Conservation (phyloP, 2,329 filamentous ascomycete genomes). For the Corniculantispora saksenae region DNA sequence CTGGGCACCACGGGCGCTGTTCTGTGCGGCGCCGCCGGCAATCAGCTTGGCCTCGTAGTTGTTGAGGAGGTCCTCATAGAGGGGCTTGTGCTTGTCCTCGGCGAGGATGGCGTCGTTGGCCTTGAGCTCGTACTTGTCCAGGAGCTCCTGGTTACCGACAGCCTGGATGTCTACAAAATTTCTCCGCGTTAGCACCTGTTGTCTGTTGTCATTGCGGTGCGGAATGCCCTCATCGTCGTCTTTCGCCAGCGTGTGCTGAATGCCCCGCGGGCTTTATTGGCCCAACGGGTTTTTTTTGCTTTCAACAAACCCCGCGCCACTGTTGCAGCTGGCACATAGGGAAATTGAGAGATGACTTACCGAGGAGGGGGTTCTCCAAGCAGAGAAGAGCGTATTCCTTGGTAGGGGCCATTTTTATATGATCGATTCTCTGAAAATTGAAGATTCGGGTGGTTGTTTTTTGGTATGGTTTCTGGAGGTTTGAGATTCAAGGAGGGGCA, state of each 20-base stretch:
- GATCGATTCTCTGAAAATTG: constrained; percentile 24
- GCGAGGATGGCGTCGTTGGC: constrained; percentile 97
- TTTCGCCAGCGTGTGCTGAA: not conserved
- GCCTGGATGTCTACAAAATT: constrained; percentile 83
- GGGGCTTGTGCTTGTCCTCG: constrained; percentile 81
- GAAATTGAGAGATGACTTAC: constrained; percentile 48
- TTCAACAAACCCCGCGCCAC: not conserved
- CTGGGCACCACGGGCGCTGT: constrained; percentile 93
- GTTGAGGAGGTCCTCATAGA: constrained; percentile 92
- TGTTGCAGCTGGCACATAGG: constrained; percentile 8
- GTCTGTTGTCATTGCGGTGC: not conserved
- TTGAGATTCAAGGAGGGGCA: constrained; percentile 22
- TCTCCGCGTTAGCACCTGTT: too few relatives aligned
- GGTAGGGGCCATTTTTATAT: constrained; percentile 64
- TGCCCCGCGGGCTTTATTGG: constrained; percentile 5
- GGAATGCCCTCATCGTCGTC: not conserved
- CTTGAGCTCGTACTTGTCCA: constrained; percentile 92
- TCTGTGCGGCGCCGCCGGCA: constrained; percentile 94
- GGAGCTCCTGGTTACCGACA: constrained; percentile 75
- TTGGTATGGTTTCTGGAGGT: constrained; percentile 15
- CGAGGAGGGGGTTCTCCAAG: constrained; percentile 96
- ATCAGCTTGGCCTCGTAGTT: constrained; percentile 93
- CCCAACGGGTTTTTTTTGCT: not conserved
- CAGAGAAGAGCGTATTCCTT: constrained; percentile 89
- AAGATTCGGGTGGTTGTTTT: constrained; percentile 20